phyloP scores from a whole-genome alignment of 495 filamentous ascomycete species.

The Lasiosphaeriaceae sp. region DNA sequence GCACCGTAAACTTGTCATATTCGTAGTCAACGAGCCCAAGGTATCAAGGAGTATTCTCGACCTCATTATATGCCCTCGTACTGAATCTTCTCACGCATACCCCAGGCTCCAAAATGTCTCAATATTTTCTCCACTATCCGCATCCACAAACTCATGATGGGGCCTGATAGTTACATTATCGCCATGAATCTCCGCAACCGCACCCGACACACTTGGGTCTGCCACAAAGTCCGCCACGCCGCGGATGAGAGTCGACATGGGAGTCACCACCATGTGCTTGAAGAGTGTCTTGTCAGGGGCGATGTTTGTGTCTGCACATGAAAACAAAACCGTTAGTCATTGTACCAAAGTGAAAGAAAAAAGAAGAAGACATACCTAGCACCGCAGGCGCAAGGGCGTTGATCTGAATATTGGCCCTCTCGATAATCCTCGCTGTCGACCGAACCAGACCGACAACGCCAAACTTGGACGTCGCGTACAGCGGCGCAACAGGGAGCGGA shows the following conservation, averaged over 20 bases:
- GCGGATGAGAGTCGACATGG: conserved; percentile 45
- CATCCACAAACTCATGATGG: conserved; percentile 48
- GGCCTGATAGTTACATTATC: conserved; percentile 48
- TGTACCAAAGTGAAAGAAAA: background rate
- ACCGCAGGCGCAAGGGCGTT: conserved; percentile 53
- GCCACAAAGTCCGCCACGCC: conserved; percentile 42
- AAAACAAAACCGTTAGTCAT: background rate
- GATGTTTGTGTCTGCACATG: conserved; percentile 43
- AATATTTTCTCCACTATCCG: conserved; percentile 47
- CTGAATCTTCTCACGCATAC: conserved; percentile 41
- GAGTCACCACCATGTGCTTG: conserved; percentile 50
- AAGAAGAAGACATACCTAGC: conserved; percentile 24
- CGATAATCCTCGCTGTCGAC: conserved; percentile 38
- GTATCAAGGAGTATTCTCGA: no score
- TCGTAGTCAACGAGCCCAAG: no score
- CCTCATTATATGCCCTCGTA: no score
- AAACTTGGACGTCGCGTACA: conserved; percentile 51
- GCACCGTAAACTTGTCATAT: no score
- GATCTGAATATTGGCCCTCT: conserved; percentile 43
- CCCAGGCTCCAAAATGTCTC: conserved; percentile 45
- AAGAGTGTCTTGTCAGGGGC: conserved; percentile 42
- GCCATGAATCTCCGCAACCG: conserved; percentile 52
- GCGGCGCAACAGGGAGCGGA: conserved; percentile 51
- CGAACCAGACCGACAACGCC: conserved; percentile 51
- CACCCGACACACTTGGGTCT: conserved; percentile 40